Evolutionary conservation across 306 rosid genomes (phyloP).

Genomic region (Quercus agrifolia): DNA sequence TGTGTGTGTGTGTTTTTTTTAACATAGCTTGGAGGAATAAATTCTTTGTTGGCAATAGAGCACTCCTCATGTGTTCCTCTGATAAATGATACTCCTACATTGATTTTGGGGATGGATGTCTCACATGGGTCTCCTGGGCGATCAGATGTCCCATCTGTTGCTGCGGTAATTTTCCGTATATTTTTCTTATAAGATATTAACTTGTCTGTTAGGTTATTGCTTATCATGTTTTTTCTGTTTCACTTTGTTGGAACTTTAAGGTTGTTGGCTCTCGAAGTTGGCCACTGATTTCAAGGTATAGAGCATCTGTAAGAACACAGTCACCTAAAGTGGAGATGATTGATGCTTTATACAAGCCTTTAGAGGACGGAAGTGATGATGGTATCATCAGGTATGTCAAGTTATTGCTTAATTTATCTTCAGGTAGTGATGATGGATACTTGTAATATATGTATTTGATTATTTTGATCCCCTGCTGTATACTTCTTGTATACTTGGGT

Average conservation of each 20-base stretch:
- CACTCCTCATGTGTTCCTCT: constrained; percentile 63
- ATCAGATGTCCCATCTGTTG: constrained; percentile 76
- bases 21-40: constrained; percentile 84
- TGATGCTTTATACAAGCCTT: constrained; percentile 84
- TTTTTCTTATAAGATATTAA: constrained; percentile 1
- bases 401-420: neutral
- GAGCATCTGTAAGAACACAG: constrained; percentile 81
- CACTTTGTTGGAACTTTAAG: constrained; percentile 39
- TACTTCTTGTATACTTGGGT: too few relatives aligned
- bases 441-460: too few relatives aligned
- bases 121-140: constrained; percentile 74
- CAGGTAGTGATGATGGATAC: too few relatives aligned
- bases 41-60: constrained; percentile 83
- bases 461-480: too few relatives aligned
- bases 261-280: constrained; percentile 87
- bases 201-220: constrained; percentile 2
- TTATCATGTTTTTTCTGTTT: neutral
- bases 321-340: constrained; percentile 82
- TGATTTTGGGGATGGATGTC: constrained; percentile 96
- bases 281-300: constrained; percentile 89
- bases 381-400: constrained; percentile 79
- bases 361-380: constrained; percentile 63
- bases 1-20: neutral
- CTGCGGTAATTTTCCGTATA: constrained; percentile 55
- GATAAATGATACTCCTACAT: constrained; percentile 70